Conservation (phyloP, 192 early-diverging fungal species). For the Rhizoclosmatium globosum region DNA sequence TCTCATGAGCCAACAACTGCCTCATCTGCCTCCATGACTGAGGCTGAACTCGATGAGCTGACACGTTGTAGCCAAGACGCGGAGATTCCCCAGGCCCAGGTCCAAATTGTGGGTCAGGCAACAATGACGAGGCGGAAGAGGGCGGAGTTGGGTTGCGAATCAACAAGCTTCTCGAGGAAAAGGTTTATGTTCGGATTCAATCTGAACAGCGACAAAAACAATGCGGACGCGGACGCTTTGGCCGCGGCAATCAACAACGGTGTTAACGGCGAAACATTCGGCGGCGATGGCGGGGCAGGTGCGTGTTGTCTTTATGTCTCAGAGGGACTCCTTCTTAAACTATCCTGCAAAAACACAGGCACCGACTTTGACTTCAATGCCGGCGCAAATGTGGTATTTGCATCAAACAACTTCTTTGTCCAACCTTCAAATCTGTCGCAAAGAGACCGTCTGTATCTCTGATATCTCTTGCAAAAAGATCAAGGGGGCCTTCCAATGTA, state of each 20-base stretch:
- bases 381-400: slow-evolving; percentile 14
- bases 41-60: too few relatives aligned
- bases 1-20: too few relatives aligned
- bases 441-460: neutral
- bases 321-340: neutral
- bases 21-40: too few relatives aligned
- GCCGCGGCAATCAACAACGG: slow-evolving; percentile 38
- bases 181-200: slow-evolving; percentile 45
- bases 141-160: slow-evolving; percentile 37
- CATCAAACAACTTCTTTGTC: slow-evolving; percentile 6
- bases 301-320: neutral
- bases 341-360: slow-evolving; percentile 13
- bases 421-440: neutral
- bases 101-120: slow-evolving; percentile 3
- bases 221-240: slow-evolving; percentile 6
- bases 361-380: slow-evolving; percentile 58
- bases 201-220: slow-evolving; percentile 33
- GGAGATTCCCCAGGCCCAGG: neutral
- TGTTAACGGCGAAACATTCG: slow-evolving; percentile 64
- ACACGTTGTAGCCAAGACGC: slow-evolving; percentile 1
- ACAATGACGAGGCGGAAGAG: slow-evolving; percentile 20
- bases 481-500: neutral
- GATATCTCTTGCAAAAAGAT: neutral
- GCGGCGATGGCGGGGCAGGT: slow-evolving; percentile 7
- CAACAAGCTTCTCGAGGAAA: slow-evolving; percentile 55